A percentile compares a stretch with the other conserved stretches of the same genome.
Evolutionary conservation across 805 yeast species (phyloP).

Genomic region (Peterozyma toletana): DNA sequence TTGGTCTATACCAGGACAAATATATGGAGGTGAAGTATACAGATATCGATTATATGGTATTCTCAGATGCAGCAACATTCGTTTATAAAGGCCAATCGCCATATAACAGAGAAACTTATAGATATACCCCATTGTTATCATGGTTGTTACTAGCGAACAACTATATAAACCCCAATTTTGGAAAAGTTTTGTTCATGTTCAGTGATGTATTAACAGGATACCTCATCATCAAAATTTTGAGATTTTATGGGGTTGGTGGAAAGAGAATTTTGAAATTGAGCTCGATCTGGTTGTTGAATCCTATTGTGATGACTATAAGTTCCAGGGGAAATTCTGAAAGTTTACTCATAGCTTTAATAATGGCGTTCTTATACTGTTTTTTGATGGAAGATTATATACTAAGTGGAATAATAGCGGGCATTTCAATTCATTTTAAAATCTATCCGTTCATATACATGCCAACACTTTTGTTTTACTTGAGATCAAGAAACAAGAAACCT

Average conservation of each 20-base stretch:
- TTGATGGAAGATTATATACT: slow-evolving; percentile 20
- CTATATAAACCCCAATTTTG: slow-evolving; percentile 50
- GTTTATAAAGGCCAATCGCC: slow-evolving; percentile 60
- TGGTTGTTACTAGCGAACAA: slow-evolving; percentile 76
- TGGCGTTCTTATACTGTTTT: slow-evolving; percentile 48
- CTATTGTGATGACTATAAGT: slow-evolving; percentile 89
- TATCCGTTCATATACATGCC: slow-evolving; percentile 90
- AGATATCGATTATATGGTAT: slow-evolving; percentile 90
- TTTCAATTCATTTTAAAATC: slow-evolving; percentile 82
- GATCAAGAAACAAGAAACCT: slow-evolving; percentile 20
- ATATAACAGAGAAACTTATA: slow-evolving; percentile 76
- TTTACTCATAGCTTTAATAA: slow-evolving; percentile 68
- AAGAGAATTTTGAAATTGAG: slow-evolving; percentile 27
- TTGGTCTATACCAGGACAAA: slow-evolving; percentile 83
- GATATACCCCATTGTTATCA: slow-evolving; percentile 88
- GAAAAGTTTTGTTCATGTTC: slow-evolving; percentile 68
- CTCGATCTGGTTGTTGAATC: slow-evolving; percentile 82
- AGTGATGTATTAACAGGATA: slow-evolving; percentile 81
- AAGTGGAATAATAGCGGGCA: slow-evolving; percentile 53
- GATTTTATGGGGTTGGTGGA: slow-evolving; percentile 13
- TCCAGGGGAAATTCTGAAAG: slow-evolving; percentile 95
- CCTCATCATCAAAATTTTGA: slow-evolving; percentile 38
- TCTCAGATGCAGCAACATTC: slow-evolving; percentile 82
- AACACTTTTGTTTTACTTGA: slow-evolving; percentile 44
- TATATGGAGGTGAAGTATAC: slow-evolving; percentile 79